Conservation (phyloP, 345 rosid species). For the Camelina sativa region DNA sequence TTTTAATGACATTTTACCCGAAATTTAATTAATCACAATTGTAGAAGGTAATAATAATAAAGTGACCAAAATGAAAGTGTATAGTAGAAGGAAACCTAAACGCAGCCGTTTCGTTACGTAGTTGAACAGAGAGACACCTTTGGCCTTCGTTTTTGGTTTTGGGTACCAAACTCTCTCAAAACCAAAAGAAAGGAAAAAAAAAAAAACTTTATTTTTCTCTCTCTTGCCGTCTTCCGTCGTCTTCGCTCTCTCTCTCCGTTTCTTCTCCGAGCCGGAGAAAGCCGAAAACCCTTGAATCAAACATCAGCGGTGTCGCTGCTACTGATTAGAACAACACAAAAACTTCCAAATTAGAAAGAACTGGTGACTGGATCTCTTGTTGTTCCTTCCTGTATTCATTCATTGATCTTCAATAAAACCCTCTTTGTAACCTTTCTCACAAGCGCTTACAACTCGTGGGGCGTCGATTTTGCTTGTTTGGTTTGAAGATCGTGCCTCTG, state of each 20-base stretch:
- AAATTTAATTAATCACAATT: too few species aligned
- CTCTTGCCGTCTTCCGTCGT: not conserved
- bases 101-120: slow-evolving; percentile 10
- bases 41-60: not conserved
- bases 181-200: not conserved
- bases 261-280: slow-evolving; percentile 21
- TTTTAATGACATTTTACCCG: too few species aligned
- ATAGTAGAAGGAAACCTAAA: not conserved
- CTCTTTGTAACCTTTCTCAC: not conserved
- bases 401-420: not conserved
- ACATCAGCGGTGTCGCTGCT: slow-evolving; percentile 14
- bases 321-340: slow-evolving; percentile 21
- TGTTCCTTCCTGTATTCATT: not conserved
- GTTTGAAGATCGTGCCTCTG: slow-evolving; percentile 26
- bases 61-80: not conserved
- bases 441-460: slow-evolving; percentile 7
- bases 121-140: not conserved
- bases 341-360: not conserved
- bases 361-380: slow-evolving; percentile 30
- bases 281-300: slow-evolving; percentile 23
- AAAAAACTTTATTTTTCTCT: not conserved
- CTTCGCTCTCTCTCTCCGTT: slow-evolving; percentile 3
- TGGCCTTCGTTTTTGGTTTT: slow-evolving; percentile 4
- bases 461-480: slow-evolving; percentile 42
- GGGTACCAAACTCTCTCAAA: not conserved